These are phyloP conservation scores for Pyrenochaeta sp. DNA, from an alignment of 2,329 filamentous ascomycete genomes.

Conservation along the genomic window DNA sequence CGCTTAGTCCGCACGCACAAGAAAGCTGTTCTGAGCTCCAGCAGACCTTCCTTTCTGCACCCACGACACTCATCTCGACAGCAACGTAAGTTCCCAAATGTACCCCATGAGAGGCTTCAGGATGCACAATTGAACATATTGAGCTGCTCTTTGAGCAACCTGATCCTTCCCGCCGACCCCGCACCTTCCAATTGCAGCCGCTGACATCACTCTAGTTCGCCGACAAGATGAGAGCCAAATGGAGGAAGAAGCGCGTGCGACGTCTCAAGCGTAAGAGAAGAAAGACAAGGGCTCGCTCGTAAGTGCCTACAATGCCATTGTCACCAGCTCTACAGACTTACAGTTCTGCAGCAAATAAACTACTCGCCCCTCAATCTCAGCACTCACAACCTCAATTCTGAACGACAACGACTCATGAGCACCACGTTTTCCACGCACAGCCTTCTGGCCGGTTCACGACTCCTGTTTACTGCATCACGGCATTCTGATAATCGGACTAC, in stretches of 20 bases:
- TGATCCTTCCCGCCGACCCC: slow-evolving; percentile 14
- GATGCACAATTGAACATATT: slow-evolving; percentile 36
- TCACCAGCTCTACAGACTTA: slow-evolving; percentile 13
- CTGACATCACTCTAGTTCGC: slow-evolving; percentile 47
- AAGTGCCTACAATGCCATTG: slow-evolving; percentile 56
- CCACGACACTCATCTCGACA: slow-evolving; percentile 55
- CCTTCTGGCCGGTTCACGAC: slow-evolving; percentile 31
- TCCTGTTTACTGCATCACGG: slow-evolving; percentile 31
- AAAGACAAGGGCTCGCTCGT: slow-evolving; percentile 99
- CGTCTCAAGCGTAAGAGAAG: slow-evolving; percentile 99
- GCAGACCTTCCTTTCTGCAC: slow-evolving; percentile 44
- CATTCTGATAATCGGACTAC: slow-evolving; percentile 28
- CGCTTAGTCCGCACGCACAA: slow-evolving; percentile 34
- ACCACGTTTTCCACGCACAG: slow-evolving; percentile 35
- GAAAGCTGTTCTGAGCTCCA: slow-evolving; percentile 24
- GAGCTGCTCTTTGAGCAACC: slow-evolving; percentile 10
- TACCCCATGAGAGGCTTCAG: slow-evolving; percentile 7
- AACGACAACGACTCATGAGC: slow-evolving; percentile 40
- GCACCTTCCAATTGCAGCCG: slow-evolving; percentile 22
- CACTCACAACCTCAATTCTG: slow-evolving; percentile 41
- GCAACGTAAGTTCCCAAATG: slow-evolving; percentile 48
- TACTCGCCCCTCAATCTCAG: slow-evolving; percentile 55
- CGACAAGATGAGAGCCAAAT: slow-evolving; percentile 88
- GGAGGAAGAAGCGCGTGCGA: slow-evolving; percentile 99
- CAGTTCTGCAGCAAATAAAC: slow-evolving; percentile 56